phyloP scores from a whole-genome alignment of 805 yeast genomes.

The Candida koratica region DNA sequence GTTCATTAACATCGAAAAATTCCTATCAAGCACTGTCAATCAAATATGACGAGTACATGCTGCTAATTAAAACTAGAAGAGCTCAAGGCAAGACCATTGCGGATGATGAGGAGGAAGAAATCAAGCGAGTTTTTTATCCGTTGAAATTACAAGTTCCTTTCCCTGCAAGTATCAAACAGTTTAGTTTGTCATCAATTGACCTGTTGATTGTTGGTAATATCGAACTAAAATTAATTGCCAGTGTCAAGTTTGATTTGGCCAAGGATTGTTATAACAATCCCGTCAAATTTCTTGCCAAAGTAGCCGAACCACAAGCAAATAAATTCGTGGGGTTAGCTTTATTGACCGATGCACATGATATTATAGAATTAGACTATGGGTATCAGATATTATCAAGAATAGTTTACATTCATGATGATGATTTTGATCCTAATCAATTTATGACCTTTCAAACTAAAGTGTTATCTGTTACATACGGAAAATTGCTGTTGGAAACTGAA shows the following conservation, averaged over 20 bases:
- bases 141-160: constrained; percentile 33
- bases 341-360: constrained; percentile 7
- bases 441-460: constrained; percentile 46
- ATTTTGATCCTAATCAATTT: constrained; percentile 50
- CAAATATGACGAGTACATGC: constrained; percentile 21
- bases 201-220: constrained; percentile 4
- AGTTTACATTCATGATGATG: constrained; percentile 59
- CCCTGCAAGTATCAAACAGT: constrained; percentile 18
- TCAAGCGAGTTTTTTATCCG: constrained; percentile 29
- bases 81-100: constrained; percentile 16
- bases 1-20: constrained; percentile 34
- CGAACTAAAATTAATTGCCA: constrained; percentile 9
- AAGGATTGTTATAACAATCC: constrained; percentile 8
- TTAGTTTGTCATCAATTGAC: constrained; percentile 15
- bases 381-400: constrained; percentile 20
- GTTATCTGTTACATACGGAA: constrained; percentile 47
- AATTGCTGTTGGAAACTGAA: constrained; percentile 57
- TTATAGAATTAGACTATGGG: constrained; percentile 3
- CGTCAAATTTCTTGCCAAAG: constrained; percentile 7
- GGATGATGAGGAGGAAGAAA: constrained; percentile 22
- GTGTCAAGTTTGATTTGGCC: constrained; percentile 3
- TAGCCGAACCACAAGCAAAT: constrained; percentile 2
- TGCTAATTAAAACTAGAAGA: constrained; percentile 21
- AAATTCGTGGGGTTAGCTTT: constrained; percentile 10
- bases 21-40: constrained; percentile 19